Base-by-base conservation (phyloP, 129 eudicot species). In the Helianthus annuus region DNA sequence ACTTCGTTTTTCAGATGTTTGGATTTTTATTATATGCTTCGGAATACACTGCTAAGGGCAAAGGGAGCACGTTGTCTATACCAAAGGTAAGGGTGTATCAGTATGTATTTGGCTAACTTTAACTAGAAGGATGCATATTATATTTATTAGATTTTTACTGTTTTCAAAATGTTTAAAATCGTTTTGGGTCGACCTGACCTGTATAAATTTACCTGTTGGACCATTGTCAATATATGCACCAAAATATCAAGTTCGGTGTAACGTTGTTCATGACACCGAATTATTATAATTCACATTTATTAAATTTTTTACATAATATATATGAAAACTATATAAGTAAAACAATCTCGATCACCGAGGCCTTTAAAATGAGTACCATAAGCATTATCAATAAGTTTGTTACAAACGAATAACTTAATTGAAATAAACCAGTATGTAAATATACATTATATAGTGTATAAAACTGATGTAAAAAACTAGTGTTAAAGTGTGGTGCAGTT, bases 1-100 rank as follows among this genome's bases (percentile, higher is more conserved):
- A 27, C 32, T 34, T 46, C 29, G 56, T 79, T 45, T 45, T 83
- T 60, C 97, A 93, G 98, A 93, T 90, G 92, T 89, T 87, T 76
- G 98, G 98, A 42, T 86, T 90, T 62, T 66, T 93, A 48, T 64
- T 87, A 48, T 93, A 90, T 80, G 81, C 78, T 48, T 82, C 98
- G 16, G 92, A 85, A 40, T 93, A 80, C 76, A 48, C 75, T 60
- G 22, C 72, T 48, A 78, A 81, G 42, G 82, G 81, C 70, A 84
- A 82, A 24, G 82, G 84, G 68, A 88, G 84, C 72, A 71, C 64
- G 58, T 80, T 93, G 80, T 80, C 68, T 55, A 93, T 93, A 87
- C 92, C 97, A 71, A 84, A 87, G 98, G 98, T 93, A 69, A 71
- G 68, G 55, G 75, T 36, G 40, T 36, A 53, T 54, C 15, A 32